Conservation (phyloP, 2,329 filamentous ascomycete genomes). For the Raffaelea arxii region DNA sequence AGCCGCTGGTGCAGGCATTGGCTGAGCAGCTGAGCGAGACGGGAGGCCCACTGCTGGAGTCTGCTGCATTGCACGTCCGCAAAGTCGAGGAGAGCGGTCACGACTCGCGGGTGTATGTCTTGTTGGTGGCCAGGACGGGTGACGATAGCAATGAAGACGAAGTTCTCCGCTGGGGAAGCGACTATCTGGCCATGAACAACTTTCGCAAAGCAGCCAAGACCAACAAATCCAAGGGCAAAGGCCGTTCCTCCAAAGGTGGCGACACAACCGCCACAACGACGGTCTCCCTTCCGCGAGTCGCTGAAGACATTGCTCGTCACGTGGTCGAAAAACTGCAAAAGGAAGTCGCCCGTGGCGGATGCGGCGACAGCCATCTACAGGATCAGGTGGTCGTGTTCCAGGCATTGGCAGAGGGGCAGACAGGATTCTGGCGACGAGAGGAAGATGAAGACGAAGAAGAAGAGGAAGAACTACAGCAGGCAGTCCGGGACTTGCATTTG, state of each 20-base stretch:
- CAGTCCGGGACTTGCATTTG: not conserved
- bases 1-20: constrained; percentile 29
- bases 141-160: constrained; percentile 3
- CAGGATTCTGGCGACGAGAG: constrained; percentile 30
- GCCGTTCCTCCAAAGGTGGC: not conserved
- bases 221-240: constrained; percentile 10
- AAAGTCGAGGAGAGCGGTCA: constrained; percentile 41
- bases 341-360: constrained; percentile 32
- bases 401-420: constrained; percentile 42
- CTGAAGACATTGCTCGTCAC: constrained; percentile 17
- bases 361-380: constrained; percentile 48
- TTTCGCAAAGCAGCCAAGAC: not conserved
- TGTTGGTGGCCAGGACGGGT: constrained; percentile 44
- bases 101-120: constrained; percentile 41
- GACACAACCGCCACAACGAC: constrained; percentile 2
- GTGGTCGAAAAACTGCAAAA: constrained; percentile 34
- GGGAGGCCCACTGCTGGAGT: not conserved
- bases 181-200: constrained; percentile 20
- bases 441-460: constrained; percentile 10
- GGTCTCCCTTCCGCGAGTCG: constrained; percentile 21
- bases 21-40: constrained; percentile 16
- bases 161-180: constrained; percentile 31
- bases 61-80: constrained; percentile 29
- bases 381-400: constrained; percentile 54
- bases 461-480: constrained; percentile 6